Evolutionary conservation across 1,284 basidiomycete genomes (phyloP), one percentile per base, ranked within the genome.

Genomic region (Pseudozyma hubeiensis): DNA sequence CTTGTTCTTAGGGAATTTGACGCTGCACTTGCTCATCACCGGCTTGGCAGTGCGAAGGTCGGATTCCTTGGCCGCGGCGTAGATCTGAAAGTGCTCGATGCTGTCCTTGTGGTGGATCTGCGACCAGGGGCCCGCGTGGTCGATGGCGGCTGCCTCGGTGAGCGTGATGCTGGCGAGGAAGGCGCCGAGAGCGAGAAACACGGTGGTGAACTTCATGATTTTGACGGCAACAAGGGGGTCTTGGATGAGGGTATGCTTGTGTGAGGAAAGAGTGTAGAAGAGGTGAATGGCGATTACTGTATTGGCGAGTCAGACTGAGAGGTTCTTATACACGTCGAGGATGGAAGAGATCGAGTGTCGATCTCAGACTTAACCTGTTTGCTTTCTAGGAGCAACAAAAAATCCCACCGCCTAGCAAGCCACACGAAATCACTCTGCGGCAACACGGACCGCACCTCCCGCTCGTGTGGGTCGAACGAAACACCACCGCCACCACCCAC

Each of bases 121-220:
- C 4, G 49, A 13, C 62, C 62, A 64, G 7, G 62, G 45, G 7
- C 56, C 62, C 3, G 62, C 37, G 9, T 40, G 51, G n/a, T 50
- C 17, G 41, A 39, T n/a, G 7, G 46, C 5, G 5, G 41, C 46
- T 5, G 64, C 64, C 29, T 55, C 56, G 31, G 53, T 55, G 30
- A 52, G 0, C 14, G 17, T 35, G 29, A 52, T 29, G 17, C 63
- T 47, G 17, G 47, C 64, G 6, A 56, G 19, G 37, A 66, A 3
- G 17, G 53, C 44, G 16, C 13, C 14, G 39, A 66, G 52, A 9
- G 58, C 33, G 48, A 56, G 5, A 7, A 66, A 40, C 33, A 55
- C 6, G 39, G 53, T 49, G 29, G 53, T 45, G 45, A 61, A 45
- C 53, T 66, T 66, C 51, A 53, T 53, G 0, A 4, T 41, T 31